Evolutionary conservation across 768 basidiomycete species (phyloP), one percentile per base, ranked within the genome.

Genomic region (Hortiboletus campestris): DNA sequence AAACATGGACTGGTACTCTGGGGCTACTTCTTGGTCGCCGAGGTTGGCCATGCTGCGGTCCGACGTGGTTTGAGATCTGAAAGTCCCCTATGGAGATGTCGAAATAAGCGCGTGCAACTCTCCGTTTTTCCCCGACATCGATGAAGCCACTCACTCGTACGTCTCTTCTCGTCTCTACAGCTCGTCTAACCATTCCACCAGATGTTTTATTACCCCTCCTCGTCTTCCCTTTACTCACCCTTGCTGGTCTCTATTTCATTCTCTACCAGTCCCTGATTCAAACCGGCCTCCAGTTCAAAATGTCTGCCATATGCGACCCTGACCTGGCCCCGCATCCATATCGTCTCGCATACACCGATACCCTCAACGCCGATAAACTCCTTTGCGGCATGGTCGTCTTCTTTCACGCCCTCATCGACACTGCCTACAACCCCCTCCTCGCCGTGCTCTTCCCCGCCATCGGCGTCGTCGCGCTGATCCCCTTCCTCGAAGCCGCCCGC

Each of bases 351-450:
- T 80, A 80, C 63, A 79, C 78, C 17, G 72, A 74, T 6, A 39
- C 70, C 14, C 38, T 61, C n/a, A 42, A 49, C 6, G 31, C 76
- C n/a, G 80, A 85, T 58, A 32, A 42, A 12, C 6, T 55, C 9
- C 62, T 84, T 11, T 84, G 83, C 49, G 61, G 64, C 12, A 44
- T 83, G 38, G 77, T 82, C 44, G 57, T 67, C 0, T 75, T 84
- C 64, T 84, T 84, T 66, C 77, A 82, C 35, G 42, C 53, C 10
- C 39, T 63, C 11, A 51, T 69, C 52, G 42, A 58, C 28, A 40
- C 68, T 2, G 19, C 29, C 16, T 56, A 61, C 58, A 46, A 38
- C 1, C 60, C 70, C 6, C 46, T 66, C 11, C 53, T 63, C 35
- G 63, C 57, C 9, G 55, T 57, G n/a, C 34, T 59, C 28, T 46